A percentile compares a stretch with the other conserved stretches of the same genome.
Conservation (phyloP, 345 rosid genomes). For the Atalantia buxifolia region DNA sequence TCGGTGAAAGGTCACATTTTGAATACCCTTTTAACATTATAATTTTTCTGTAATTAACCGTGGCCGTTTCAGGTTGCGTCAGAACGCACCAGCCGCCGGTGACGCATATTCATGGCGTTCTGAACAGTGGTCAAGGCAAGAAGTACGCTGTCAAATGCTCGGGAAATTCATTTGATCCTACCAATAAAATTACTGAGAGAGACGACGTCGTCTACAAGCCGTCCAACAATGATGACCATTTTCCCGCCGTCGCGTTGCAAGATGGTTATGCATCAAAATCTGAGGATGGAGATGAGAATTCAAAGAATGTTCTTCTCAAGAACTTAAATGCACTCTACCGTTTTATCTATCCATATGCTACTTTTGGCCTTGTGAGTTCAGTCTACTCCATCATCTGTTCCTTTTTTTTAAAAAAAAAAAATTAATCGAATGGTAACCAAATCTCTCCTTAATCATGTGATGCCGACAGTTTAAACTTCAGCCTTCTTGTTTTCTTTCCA, state of each 20-base stretch:
- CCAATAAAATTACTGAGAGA: background rate
- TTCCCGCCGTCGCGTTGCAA: background rate
- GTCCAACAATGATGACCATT: background rate
- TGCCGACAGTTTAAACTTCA: no score
- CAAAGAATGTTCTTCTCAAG: background rate
- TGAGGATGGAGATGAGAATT: background rate
- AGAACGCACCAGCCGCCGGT: background rate
- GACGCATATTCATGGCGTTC: background rate
- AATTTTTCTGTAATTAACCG: background rate
- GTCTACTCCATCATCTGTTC: background rate
- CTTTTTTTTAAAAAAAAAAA: no score
- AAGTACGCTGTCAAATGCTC: background rate
- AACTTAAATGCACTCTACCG: conserved; percentile 4
- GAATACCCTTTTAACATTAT: no score
- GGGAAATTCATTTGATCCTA: background rate
- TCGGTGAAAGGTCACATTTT: no score
- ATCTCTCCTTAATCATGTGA: background rate
- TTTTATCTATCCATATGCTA: conserved; percentile 29
- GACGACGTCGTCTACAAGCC: background rate
- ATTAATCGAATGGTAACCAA: no score
- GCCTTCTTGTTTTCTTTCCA: no score
- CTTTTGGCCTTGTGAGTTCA: conserved; percentile 27
- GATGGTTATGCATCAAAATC: background rate
- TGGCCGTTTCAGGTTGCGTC: background rate
- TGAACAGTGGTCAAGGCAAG: background rate